These are phyloP conservation scores for Perkinsus olseni DNA, from an alignment of 169 alveolate genomes.

Conservation along the genomic window DNA sequence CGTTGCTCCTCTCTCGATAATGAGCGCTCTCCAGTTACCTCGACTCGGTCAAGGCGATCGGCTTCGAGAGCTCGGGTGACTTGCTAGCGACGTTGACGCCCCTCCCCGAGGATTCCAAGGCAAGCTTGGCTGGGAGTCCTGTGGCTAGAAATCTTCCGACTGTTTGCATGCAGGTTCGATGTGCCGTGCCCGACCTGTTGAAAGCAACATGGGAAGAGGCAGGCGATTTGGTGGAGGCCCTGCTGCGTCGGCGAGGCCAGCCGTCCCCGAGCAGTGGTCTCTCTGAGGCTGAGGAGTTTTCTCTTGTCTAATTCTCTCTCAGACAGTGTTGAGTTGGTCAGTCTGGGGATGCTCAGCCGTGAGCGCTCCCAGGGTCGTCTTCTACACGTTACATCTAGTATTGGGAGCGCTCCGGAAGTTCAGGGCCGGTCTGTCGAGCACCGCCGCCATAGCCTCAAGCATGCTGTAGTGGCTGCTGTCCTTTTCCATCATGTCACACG, in stretches of 20 bases:
- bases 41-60: not conserved
- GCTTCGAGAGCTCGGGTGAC: not conserved
- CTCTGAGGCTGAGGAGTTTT: not conserved
- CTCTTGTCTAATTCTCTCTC: not conserved
- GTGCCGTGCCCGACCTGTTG: not conserved
- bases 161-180: not conserved
- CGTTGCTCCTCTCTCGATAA: not conserved
- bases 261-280: not conserved
- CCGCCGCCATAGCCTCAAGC: too few relatives aligned
- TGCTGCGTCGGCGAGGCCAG: not conserved
- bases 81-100: not conserved
- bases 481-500: too few relatives aligned
- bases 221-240: not conserved
- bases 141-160: too few relatives aligned
- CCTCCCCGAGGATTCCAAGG: not conserved
- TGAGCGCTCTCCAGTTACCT: not conserved
- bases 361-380: too few relatives aligned
- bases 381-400: too few relatives aligned
- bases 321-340: not conserved
- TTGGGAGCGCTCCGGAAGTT: too few relatives aligned
- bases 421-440: too few relatives aligned
- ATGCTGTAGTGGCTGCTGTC: too few relatives aligned
- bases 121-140: not conserved
- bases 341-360: too few relatives aligned
- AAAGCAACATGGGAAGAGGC: not conserved